Conservation (phyloP, 768 basidiomycete species). For the Boletales sp. region DNA sequence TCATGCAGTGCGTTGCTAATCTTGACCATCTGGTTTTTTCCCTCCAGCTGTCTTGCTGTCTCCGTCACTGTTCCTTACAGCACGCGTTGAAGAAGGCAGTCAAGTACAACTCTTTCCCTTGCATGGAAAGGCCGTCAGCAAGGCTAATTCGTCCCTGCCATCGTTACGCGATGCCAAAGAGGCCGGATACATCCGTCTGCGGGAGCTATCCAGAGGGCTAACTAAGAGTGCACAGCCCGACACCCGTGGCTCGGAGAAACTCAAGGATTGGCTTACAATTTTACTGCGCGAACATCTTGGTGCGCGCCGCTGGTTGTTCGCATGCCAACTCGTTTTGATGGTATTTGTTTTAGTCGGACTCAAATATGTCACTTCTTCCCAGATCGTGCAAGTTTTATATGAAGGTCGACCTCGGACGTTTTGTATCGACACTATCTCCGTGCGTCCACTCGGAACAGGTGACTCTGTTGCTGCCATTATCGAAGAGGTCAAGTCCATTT, state of each 20-base stretch:
- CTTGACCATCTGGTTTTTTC: neutral
- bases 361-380: slow-evolving; percentile 60
- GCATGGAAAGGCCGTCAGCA: slow-evolving; percentile 35
- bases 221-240: slow-evolving; percentile 16
- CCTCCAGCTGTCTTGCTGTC: slow-evolving; percentile 53
- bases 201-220: slow-evolving; percentile 37
- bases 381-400: slow-evolving; percentile 60
- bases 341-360: slow-evolving; percentile 55
- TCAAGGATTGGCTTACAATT: slow-evolving; percentile 64
- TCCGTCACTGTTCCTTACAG: slow-evolving; percentile 57
- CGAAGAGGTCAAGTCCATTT: slow-evolving; percentile 41
- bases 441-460: slow-evolving; percentile 16
- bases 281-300: slow-evolving; percentile 67
- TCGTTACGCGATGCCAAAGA: slow-evolving; percentile 47
- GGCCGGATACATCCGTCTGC: slow-evolving; percentile 50
- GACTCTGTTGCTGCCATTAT: slow-evolving; percentile 34
- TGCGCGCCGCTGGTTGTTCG: slow-evolving; percentile 29
- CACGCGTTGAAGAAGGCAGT: slow-evolving; percentile 48
- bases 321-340: slow-evolving; percentile 5
- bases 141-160: slow-evolving; percentile 43
- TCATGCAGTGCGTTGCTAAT: slow-evolving; percentile 9
- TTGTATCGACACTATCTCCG: slow-evolving; percentile 45
- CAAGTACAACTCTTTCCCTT: slow-evolving; percentile 49
- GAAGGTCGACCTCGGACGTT: slow-evolving; percentile 61
- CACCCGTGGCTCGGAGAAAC: slow-evolving; percentile 29